A percentile compares a stretch with the other conserved stretches of the same genome.
Evolutionary conservation across 495 filamentous ascomycete species (phyloP).

Genomic region (Penicillium cataractarum): DNA sequence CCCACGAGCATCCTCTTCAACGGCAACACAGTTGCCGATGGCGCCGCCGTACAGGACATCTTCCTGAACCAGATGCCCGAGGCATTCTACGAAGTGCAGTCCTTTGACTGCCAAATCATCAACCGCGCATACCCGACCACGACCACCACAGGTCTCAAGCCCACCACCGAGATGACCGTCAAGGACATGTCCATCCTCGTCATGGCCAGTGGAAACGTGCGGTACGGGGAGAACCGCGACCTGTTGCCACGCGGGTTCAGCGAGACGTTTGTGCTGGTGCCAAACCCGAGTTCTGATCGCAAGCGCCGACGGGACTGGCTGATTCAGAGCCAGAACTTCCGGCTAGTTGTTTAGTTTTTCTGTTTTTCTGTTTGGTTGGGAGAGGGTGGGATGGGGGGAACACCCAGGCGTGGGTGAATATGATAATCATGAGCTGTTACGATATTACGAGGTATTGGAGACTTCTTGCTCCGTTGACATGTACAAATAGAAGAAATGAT

Average conservation of each 20-base stretch:
- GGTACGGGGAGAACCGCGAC: conserved; percentile 59
- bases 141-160: conserved; percentile 42
- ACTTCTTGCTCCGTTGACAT: background rate
- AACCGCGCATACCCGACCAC: conserved; percentile 62
- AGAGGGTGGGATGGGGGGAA: background rate
- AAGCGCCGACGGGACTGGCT: conserved; percentile 61
- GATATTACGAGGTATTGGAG: conserved; percentile 3
- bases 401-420: background rate
- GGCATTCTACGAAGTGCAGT: conserved; percentile 64
- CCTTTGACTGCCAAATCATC: conserved; percentile 73
- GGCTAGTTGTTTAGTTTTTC: conserved; percentile 53
- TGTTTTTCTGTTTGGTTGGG: conserved; percentile 11
- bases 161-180: conserved; percentile 35
- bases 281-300: conserved; percentile 63
- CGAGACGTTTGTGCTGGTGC: conserved; percentile 76
- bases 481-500: background rate
- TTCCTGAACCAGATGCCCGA: conserved; percentile 65
- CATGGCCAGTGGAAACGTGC: conserved; percentile 67
- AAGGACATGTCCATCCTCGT: conserved; percentile 72
- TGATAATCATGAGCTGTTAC: conserved; percentile 7
- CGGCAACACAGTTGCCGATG: conserved; percentile 60
- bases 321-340: conserved; percentile 75
- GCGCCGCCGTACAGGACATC: conserved; percentile 59
- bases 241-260: conserved; percentile 66
- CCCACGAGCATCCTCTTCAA: conserved; percentile 66